Evolutionary conservation across 2,329 filamentous ascomycete species (phyloP), one percentile per base, ranked within the genome.

Genomic region (Fusarium vanettenii): DNA sequence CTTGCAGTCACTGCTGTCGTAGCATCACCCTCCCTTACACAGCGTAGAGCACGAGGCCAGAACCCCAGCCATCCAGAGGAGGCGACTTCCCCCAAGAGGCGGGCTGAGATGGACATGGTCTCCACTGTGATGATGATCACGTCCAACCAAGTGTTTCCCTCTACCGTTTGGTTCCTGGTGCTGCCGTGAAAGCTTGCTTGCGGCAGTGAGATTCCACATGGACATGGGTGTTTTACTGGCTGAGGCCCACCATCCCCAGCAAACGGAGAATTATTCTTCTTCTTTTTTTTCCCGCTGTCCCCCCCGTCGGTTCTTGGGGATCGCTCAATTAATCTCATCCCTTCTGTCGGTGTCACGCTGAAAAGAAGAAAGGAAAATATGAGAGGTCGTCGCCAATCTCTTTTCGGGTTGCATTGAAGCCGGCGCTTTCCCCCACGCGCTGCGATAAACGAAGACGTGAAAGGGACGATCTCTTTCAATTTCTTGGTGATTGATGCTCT

Each of bases 91-190:
- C 29, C 18, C 48, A 31, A 55, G 18, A 20, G 48, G 25, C 50
- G 27, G 35, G 50, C 37, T 64, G 62, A 59, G 31, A 64, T 29
- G 18, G 6, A 14, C 48, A 8, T 14, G 6, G 18, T 18, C 50
- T 37, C 62, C 62, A 57, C 52, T 64, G 50, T 59, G 33, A 64
- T 45, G 27, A 31, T 55, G 9, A 5, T 11, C 48, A 27, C 25
- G 14, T n/a, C 48, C 48, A 55, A 55, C 48, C 48, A 55, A 20
- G 27, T 31, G 4, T 4, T 16, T 31, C 48, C 18, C 6, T 37
- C 48, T 9, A 22, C 48, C 48, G 61, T 56, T 56, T 64, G 33
- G 61, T 64, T 64, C 61, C 61, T 64, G 61, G 61, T 37, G 20
- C 33, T 60, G 59, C 59, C 59, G 59, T 33, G 27, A 45, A 37